Percentiles rank a stretch among this genome's conserved stretches.
These are phyloP conservation scores for Nakazawaea wyomingensis DNA, from an alignment of 805 yeast species.

Conservation along the genomic window DNA sequence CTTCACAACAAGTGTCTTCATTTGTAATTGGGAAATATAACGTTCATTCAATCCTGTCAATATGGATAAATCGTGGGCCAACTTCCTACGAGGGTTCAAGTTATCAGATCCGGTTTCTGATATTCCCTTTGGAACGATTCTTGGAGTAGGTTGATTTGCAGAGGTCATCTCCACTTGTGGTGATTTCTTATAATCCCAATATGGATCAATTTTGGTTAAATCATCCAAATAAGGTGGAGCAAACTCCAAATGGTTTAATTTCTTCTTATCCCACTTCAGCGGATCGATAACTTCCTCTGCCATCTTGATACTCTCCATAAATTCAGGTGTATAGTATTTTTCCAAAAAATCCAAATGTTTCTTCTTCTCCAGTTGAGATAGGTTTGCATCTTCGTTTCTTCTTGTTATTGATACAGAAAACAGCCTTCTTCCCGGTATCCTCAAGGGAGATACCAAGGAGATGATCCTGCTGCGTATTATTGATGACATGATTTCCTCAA, in stretches of 20 bases:
- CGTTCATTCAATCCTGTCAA: slow-evolving; percentile 63
- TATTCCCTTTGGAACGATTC: slow-evolving; percentile 12
- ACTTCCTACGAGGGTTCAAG: slow-evolving; percentile 14
- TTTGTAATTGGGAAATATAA: slow-evolving; percentile 55
- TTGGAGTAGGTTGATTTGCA: slow-evolving; percentile 14
- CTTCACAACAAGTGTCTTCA: slow-evolving; percentile 67
- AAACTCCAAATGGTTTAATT: slow-evolving; percentile 43
- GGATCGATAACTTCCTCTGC: slow-evolving; percentile 77
- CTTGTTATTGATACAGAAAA: background rate
- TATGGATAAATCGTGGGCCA: slow-evolving; percentile 50
- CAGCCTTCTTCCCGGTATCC: background rate
- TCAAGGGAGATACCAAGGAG: background rate
- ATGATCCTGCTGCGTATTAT: slow-evolving; percentile 3
- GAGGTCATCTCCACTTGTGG: slow-evolving; percentile 11
- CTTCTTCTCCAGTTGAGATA: background rate
- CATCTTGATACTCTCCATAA: slow-evolving; percentile 73
- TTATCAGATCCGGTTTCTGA: slow-evolving; percentile 5
- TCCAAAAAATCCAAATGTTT: slow-evolving; percentile 52
- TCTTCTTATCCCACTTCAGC: slow-evolving; percentile 44
- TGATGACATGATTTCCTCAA: no score
- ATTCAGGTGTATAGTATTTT: slow-evolving; percentile 77
- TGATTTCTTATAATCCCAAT: slow-evolving; percentile 56
- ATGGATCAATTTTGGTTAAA: slow-evolving; percentile 62
- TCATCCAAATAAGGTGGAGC: slow-evolving; percentile 73
- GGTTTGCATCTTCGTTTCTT: background rate